These are phyloP conservation scores for Ogataea nitratoaversa DNA, from an alignment of 805 yeast genomes.

Conservation along the genomic window DNA sequence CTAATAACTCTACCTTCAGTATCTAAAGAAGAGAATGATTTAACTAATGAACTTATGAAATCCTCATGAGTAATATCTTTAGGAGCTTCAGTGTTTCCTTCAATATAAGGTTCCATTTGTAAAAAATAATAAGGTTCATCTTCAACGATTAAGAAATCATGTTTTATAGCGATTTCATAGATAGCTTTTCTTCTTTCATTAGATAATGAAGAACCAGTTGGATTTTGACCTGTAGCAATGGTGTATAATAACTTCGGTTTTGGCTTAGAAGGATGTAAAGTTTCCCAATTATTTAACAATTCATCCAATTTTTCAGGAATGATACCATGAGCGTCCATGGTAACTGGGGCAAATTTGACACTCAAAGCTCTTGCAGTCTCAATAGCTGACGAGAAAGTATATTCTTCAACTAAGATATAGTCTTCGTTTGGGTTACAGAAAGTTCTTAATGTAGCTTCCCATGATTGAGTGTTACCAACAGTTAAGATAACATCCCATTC, in stretches of 20 bases:
- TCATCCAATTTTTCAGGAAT: constrained; percentile 53
- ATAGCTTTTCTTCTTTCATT: constrained; percentile 72
- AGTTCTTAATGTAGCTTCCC: constrained; percentile 78
- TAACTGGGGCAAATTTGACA: constrained; percentile 58
- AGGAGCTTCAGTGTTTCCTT: constrained; percentile 30
- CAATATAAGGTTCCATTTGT: constrained; percentile 80
- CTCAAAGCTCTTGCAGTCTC: constrained; percentile 64
- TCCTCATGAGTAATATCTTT: constrained; percentile 48
- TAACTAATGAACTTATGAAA: constrained; percentile 63
- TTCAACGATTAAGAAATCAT: constrained; percentile 83
- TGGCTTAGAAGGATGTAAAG: constrained; percentile 36
- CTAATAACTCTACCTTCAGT: constrained; percentile 86
- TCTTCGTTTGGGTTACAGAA: constrained; percentile 58
- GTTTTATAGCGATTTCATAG: constrained; percentile 74
- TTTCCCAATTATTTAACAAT: constrained; percentile 61
- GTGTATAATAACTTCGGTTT: constrained; percentile 87
- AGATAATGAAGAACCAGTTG: constrained; percentile 85
- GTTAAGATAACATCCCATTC: constrained; percentile 75
- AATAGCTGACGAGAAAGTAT: constrained; percentile 69
- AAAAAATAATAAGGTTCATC: constrained; percentile 97
- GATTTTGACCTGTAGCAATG: constrained; percentile 96
- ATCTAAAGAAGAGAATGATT: constrained; percentile 73
- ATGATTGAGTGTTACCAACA: constrained; percentile 87
- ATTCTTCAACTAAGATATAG: constrained; percentile 70
- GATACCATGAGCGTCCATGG: constrained; percentile 63